Evolutionary conservation across 495 filamentous ascomycete genomes (phyloP).

Genomic region (Trichoderma orchidacearum): DNA sequence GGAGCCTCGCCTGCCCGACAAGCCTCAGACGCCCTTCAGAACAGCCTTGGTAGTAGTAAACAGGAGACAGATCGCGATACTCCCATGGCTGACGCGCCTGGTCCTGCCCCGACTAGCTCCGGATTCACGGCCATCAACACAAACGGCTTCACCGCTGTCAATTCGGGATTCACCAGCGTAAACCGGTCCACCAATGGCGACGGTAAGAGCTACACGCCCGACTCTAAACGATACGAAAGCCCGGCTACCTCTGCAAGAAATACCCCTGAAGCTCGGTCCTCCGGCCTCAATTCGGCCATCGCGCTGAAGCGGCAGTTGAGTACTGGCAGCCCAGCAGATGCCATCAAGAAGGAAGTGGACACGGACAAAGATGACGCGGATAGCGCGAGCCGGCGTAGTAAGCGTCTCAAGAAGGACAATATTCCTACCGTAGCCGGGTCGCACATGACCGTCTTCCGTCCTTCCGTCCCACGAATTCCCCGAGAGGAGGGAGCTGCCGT

Average conservation of each 20-base stretch:
- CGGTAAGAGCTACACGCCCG: conserved; percentile 23
- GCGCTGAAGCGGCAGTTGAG: conserved; percentile 74
- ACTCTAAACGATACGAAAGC: conserved; percentile 33
- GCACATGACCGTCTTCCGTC: conserved; percentile 89
- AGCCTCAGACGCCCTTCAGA: conserved; percentile 53
- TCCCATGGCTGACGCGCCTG: conserved; percentile 39
- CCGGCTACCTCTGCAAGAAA: conserved; percentile 40
- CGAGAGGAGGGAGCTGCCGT: conserved; percentile 52
- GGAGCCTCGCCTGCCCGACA: conserved; percentile 60
- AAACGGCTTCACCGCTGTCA: conserved; percentile 28
- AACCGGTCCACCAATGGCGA: conserved; percentile 37
- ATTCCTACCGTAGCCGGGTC: conserved; percentile 87
- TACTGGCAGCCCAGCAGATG: conserved; percentile 48
- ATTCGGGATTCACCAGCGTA: conserved; percentile 63
- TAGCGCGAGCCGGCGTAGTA: conserved; percentile 70
- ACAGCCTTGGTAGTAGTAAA: conserved; percentile 42
- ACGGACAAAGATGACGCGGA: conserved; percentile 55
- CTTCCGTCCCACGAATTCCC: conserved; percentile 56
- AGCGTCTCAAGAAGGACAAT: conserved; percentile 84
- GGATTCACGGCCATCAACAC: conserved; percentile 79
- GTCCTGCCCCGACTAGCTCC: conserved; percentile 28
- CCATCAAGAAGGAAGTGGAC: conserved; percentile 40
- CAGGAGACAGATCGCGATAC: conserved; percentile 32
- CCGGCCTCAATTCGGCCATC: conserved; percentile 36
- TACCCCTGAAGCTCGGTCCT: conserved; percentile 44